These are phyloP conservation scores for Pseudogymnoascus sp. DNA, from an alignment of 2,329 filamentous ascomycete genomes.

Conservation along the genomic window DNA sequence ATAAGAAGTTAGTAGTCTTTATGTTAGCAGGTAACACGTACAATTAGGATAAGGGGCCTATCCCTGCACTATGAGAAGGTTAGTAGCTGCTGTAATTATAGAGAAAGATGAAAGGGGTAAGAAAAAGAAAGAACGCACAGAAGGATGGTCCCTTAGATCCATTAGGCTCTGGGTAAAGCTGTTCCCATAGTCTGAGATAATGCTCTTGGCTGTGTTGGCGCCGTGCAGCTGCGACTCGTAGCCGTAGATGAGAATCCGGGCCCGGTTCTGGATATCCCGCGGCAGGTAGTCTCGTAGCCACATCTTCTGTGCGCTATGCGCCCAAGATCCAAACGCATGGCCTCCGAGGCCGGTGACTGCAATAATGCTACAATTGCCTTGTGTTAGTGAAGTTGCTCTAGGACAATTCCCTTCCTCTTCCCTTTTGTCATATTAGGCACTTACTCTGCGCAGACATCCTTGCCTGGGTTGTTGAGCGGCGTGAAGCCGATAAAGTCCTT, in stretches of 20 bases:
- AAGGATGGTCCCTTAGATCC: not conserved
- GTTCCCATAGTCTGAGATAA: not conserved
- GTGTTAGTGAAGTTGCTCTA: not conserved
- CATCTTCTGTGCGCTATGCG: not conserved
- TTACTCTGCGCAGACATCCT: not conserved
- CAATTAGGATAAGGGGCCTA: not conserved
- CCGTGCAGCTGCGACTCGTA: slow-evolving; percentile 10
- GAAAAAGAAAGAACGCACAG: not conserved
- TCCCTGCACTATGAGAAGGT: not conserved
- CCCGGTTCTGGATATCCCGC: not conserved
- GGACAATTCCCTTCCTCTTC: not conserved
- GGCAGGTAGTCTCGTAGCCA: slow-evolving; percentile 11
- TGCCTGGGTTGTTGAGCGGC: not conserved
- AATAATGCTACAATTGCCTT: slow-evolving; percentile 4
- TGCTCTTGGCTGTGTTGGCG: not conserved
- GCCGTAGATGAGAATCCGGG: slow-evolving; percentile 9
- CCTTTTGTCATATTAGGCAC: not conserved
- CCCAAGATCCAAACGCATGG: slow-evolving; percentile 11
- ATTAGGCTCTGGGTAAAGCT: not conserved
- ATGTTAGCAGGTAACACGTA: not conserved
- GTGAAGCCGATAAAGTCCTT: not conserved
- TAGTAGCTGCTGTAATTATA: not conserved
- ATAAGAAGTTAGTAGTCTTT: not conserved
- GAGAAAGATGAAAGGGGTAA: not conserved
- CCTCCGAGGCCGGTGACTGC: slow-evolving; percentile 10